Base-by-base conservation (phyloP, 106 monocot species). In the Apostasia shenzhenica region DNA sequence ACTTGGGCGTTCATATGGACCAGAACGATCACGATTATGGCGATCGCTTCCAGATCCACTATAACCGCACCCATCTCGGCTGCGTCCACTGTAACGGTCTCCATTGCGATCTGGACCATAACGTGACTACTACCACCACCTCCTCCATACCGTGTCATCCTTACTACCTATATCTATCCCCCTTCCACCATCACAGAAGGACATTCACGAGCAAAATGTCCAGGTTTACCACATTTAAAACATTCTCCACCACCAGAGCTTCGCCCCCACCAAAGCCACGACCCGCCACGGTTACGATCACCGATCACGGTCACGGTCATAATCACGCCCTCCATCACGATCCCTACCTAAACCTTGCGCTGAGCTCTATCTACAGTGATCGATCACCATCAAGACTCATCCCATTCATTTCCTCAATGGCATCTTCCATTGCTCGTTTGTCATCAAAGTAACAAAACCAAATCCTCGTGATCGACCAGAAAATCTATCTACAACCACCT, bases 281-380 rank as follows among this genome's bases (percentile, higher is more conserved):
- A 14, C 68, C n/a, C 54, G 49, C 59, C 82, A 60, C 69, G 81
- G 39, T 62, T 82, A 51, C 84, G 79, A 10, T 72, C 82, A 48
- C 80, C 81, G 81, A 42, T 90, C 94, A 71, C 57, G 69, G 37
- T 76, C 86, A 73, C 94, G 90, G 10, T 85, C 87, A 3, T 87
- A 76, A 66, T 80, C 83, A 66, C 87, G 78, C 3, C 85, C 79
- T 8, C 87, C 65, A 6, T 80, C 83, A 66, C 87, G 78, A 5
- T 88, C 79, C 12, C 87, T 68, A 6, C 86, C 78, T 42, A 77
- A 50, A 12, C 87, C 80, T 68, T 89, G 89, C 54, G 99, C 73
- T 93, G 99, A 52, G 93, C 99, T 80, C 86, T 84, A n/a, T 97
- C 92, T 11, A 97, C 97, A 66, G 89, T 99, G 8, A 99, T 99